Evolutionary conservation across 164 flowering plant genomes (phyloP).

Genomic region (Liquidambar formosana): DNA sequence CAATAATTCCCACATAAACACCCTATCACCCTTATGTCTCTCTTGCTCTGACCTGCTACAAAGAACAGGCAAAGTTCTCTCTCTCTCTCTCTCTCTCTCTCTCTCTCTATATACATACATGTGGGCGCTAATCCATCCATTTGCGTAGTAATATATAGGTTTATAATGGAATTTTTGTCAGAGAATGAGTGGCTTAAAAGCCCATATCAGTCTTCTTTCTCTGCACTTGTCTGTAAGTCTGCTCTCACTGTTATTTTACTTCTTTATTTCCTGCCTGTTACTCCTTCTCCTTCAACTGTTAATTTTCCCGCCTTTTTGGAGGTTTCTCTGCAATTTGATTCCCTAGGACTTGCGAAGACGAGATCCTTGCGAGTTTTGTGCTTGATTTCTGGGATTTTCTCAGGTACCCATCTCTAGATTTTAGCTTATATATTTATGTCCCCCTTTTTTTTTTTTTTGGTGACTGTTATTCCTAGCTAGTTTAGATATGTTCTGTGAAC

Average conservation of each 20-base stretch:
- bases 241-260: not conserved
- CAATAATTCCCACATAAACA: constrained; percentile 8
- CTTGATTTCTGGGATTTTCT: not conserved
- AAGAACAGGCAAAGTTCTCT: not conserved
- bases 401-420: constrained; percentile 4
- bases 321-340: not conserved
- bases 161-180: constrained; percentile 23
- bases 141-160: not conserved
- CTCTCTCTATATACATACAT: not conserved
- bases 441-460: not conserved
- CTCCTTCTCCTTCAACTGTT: not conserved
- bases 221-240: constrained; percentile 22
- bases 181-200: constrained; percentile 23
- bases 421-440: not conserved
- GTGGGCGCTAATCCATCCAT: not conserved
- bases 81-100: constrained; percentile 9
- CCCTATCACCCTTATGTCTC: not conserved
- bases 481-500: not conserved
- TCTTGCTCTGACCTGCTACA: not conserved
- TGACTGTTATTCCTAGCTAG: not conserved
- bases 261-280: not conserved
- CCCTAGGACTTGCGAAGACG: not conserved
- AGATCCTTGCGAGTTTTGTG: not conserved
- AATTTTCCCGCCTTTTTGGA: not conserved
- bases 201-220: constrained; percentile 14